Base-by-base conservation (phyloP, 176 grass and related monocot genomes). In the Leersia perrieri region DNA sequence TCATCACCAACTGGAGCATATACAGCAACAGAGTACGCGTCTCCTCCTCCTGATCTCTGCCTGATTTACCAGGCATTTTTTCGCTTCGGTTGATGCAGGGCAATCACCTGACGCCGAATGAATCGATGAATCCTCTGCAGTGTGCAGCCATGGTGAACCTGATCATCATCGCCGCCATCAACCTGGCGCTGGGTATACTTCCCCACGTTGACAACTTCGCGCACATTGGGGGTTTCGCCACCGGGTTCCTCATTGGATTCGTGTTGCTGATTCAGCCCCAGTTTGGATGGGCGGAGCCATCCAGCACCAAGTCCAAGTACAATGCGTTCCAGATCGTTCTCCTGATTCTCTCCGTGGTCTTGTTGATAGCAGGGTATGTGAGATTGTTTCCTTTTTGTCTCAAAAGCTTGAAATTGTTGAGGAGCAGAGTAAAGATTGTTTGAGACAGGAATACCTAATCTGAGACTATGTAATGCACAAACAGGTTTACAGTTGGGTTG, bases 181-280 rank as follows among this genome's bases (percentile, higher is more conserved):
- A 97, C 80, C 89, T 97, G 31, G 94, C 86, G 13, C 9, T 97
- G 4, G 94, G 94, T 53, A 89, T 97, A 75, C 90, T 97, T 18
- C 93, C 94, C 11, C 80, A 88, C 55, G 88, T 97, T 5, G 88
- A 97, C 82, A 97, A 97, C 76, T 97, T 97, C 85, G 94, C 90
- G 10, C 94, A 97, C 85, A 97, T 97, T 28, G 93, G 90, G 23
- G 90, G 90, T 5, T 93, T 97, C 64, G 60, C 41, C 51, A 79
- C 94, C 13, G 94, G 94, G 27, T 87, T 97, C 87, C 80, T 93
- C 57, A 44, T 97, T 42, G 94, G 94, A 0, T 91, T 97, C 58
- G 84, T 93, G 39, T 53, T 97, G 39, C 67, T 97, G 74, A 84
- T 97, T 2, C 88, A 93, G 82, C 90, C 94, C 47, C 90, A 92